phyloP scores from a whole-genome alignment of 2,329 filamentous ascomycete genomes.

The Teratosphaeria epicoccoides region DNA sequence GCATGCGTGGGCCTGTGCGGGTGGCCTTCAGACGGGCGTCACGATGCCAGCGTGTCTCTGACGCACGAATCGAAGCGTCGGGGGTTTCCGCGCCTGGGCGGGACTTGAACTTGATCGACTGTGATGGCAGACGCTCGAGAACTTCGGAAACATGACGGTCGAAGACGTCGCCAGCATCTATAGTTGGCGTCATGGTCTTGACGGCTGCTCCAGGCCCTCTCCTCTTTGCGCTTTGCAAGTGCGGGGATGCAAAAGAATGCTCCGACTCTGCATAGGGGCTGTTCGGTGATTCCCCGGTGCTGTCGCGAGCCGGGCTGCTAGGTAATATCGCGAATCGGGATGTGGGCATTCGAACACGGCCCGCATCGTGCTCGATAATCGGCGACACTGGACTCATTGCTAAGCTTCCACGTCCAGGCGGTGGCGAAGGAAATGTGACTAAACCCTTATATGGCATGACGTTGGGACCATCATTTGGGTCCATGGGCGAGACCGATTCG shows the following conservation, averaged over 20 bases:
- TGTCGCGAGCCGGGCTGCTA: neutral
- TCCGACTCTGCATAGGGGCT: neutral
- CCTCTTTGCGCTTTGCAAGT: neutral
- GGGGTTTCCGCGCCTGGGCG: slow-evolving; percentile 36
- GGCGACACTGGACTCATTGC: slow-evolving; percentile 5
- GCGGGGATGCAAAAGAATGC: neutral
- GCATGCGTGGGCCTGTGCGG: slow-evolving; percentile 7
- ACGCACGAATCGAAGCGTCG: slow-evolving; percentile 7
- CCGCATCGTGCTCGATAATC: neutral
- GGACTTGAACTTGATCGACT: slow-evolving; percentile 62
- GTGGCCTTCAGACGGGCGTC: slow-evolving; percentile 11
- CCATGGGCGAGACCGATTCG: slow-evolving; percentile 1
- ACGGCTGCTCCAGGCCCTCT: neutral
- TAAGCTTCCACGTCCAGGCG: neutral
- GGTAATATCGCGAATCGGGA: neutral
- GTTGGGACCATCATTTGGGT: neutral
- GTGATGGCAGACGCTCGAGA: slow-evolving; percentile 40
- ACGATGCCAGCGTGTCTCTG: slow-evolving; percentile 10
- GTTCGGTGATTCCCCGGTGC: neutral
- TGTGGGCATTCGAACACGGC: neutral
- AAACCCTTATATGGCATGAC: slow-evolving; percentile 8
- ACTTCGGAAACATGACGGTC: slow-evolving; percentile 40
- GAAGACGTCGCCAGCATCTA: slow-evolving; percentile 35
- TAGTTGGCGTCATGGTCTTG: neutral
- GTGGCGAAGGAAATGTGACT: slow-evolving; percentile 9